Evolutionary conservation across 306 rosid species (phyloP).

Genomic region (Pyrus communis): DNA sequence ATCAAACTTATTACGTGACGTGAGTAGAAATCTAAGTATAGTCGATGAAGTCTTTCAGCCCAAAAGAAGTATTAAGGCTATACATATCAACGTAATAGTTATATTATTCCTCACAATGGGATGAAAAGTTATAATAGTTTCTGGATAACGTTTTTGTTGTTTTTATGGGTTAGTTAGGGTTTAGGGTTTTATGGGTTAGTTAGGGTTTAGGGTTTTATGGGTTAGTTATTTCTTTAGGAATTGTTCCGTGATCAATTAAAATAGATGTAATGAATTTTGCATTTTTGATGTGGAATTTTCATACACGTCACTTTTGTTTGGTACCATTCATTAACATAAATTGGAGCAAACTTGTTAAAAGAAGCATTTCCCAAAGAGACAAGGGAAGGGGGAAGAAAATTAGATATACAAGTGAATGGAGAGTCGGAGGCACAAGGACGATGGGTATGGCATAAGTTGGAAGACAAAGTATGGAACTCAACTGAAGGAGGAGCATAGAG

Average conservation of each 20-base stretch:
- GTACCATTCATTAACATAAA: not conserved
- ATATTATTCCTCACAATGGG: no score
- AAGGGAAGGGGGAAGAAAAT: not conserved
- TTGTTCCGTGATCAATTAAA: no score
- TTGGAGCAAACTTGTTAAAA: not conserved
- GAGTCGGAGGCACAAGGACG: not conserved
- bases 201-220: no score
- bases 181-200: no score
- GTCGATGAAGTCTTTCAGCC: no score
- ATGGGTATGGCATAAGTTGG: not conserved
- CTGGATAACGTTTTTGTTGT: no score
- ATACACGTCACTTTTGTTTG: not conserved
- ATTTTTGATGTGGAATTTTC: not conserved
- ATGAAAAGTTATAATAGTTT: no score
- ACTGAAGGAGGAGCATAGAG: not conserved
- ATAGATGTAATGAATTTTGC: not conserved
- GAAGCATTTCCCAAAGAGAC: not conserved
- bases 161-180: no score
- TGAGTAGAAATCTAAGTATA: not conserved
- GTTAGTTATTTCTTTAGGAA: no score
- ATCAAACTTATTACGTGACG: not conserved
- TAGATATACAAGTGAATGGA: not conserved
- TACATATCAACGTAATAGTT: not conserved
- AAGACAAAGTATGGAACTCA: not conserved
- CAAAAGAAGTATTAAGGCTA: not conserved